These are phyloP conservation scores for Galerina marginata DNA, from an alignment of 768 basidiomycete species.

Conservation along the genomic window DNA sequence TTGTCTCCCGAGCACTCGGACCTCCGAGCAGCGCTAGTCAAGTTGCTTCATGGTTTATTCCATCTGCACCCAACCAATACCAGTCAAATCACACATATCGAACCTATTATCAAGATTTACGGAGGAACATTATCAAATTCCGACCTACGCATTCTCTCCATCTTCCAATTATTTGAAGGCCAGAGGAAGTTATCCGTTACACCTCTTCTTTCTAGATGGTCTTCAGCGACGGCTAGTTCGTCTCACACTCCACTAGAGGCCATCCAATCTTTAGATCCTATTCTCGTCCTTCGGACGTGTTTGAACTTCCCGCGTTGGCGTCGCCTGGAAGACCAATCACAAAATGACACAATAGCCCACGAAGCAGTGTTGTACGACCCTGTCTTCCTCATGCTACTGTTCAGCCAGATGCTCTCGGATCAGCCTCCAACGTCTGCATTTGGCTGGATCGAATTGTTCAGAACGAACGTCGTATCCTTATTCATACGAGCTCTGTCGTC, in stretches of 20 bases:
- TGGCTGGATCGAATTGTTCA: conserved; percentile 87
- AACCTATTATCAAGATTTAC: conserved; percentile 78
- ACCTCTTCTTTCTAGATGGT: conserved; percentile 71
- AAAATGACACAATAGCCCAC: conserved; percentile 27
- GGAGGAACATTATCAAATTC: conserved; percentile 68
- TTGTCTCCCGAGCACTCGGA: conserved; percentile 26
- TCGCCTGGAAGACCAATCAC: conserved; percentile 44
- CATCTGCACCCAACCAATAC: conserved; percentile 79
- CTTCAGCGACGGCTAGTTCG: conserved; percentile 45
- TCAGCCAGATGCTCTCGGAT: conserved; percentile 67
- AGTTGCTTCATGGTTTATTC: conserved; percentile 72
- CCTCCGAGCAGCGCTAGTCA: conserved; percentile 53
- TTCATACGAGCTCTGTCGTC: conserved; percentile 76
- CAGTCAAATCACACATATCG: conserved; percentile 83
- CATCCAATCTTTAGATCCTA: conserved; percentile 72
- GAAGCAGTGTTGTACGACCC: conserved; percentile 76
- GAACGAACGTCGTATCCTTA: conserved; percentile 79
- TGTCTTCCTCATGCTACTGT: conserved; percentile 71
- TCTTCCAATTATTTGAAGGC: conserved; percentile 80
- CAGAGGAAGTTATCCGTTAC: conserved; percentile 70
- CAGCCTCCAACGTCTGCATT: conserved; percentile 60
- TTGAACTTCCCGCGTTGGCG: conserved; percentile 74
- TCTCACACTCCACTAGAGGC: conserved; percentile 64
- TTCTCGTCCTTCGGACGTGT: conserved; percentile 71
- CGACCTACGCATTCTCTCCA: conserved; percentile 71